Base-by-base conservation (phyloP, 2,329 filamentous ascomycete species). In the Xylariales sp. region DNA sequence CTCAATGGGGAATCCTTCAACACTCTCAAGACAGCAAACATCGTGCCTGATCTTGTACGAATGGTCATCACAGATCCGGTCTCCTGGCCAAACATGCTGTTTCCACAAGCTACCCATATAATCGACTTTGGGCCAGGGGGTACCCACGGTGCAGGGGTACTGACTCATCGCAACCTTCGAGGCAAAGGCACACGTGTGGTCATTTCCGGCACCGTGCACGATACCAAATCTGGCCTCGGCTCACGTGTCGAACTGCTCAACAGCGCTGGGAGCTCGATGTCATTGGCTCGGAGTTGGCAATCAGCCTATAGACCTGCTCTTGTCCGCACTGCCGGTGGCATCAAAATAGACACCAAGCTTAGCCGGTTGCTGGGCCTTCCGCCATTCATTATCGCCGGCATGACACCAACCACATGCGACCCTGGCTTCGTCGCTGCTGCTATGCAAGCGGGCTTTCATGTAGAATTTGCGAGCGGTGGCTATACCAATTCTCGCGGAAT, bases 201-300 rank as follows among this genome's bases (percentile, higher is more conserved):
- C 28, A 40, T 59, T 21, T 45, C 53, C 10, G 46, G 45, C 15
- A 50, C 47, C 19, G 43, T 51, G 12, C 51, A 46, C 31, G 37
- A 43, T 15, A 46, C 42, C 3, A 46, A 50, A 31, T 46, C 47
- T 3, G 51, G 53, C 21, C 44, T 55, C 21, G 51, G 54, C 5
- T 49, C 46, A 4, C 50, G 52, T 20, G 34, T 43, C 12, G 56
- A 56, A 22, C 46, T 55, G 5, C 51, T 86, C 51, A 79, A 84
- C 53, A 76, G 81, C 40, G 80, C 85, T 16, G 74, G 82, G 48
- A 74, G 84, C 52, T 78, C 80, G 11, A 77, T 86, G 46, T 78
- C 31, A 7, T 49, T 48, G 6, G 41, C 47, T 20, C 29, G 38
- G 8, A 42, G 48, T 15, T 56, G 55, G 55, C 46, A 43, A 9